These are phyloP conservation scores for Monosporascus sp. DNA, from an alignment of 2,329 filamentous ascomycete genomes.

Conservation along the genomic window DNA sequence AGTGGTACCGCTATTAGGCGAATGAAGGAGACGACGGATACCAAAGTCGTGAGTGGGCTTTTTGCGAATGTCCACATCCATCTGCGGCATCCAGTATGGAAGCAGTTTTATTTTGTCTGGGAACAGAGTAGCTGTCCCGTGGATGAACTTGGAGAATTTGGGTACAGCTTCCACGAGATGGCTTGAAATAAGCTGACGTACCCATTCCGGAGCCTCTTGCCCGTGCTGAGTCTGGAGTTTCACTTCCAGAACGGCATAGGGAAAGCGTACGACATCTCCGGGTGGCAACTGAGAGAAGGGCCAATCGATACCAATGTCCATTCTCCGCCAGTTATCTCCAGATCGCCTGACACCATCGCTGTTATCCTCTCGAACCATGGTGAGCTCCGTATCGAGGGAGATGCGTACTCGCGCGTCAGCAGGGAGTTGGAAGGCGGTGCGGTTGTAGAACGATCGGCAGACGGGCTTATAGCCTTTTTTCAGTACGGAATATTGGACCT, in stretches of 20 bases:
- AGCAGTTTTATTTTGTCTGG: constrained; percentile 82
- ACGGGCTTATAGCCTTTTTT: constrained; percentile 84
- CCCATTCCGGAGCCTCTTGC: constrained; percentile 94
- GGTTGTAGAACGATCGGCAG: constrained; percentile 94
- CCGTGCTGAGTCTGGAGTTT: constrained; percentile 96
- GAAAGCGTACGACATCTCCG: constrained; percentile 84
- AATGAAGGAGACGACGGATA: constrained; percentile 73
- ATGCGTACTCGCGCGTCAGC: constrained; percentile 95
- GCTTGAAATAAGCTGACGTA: constrained; percentile 84
- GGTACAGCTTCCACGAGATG: constrained; percentile 98
- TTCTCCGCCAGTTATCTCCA: constrained; percentile 91
- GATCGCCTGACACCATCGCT: constrained; percentile 70
- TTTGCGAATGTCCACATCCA: constrained; percentile 96
- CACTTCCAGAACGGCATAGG: constrained; percentile 93
- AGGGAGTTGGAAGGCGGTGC: constrained; percentile 94
- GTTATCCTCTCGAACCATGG: constrained; percentile 94
- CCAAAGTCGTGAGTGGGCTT: constrained; percentile 84
- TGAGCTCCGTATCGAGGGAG: constrained; percentile 91
- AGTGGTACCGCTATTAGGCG: constrained; percentile 69
- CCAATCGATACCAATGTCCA: constrained; percentile 95
- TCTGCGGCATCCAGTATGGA: constrained; percentile 97
- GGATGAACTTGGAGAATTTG: constrained; percentile 99
- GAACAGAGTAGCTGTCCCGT: constrained; percentile 84
- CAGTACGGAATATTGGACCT: constrained; percentile 90
- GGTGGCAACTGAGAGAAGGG: constrained; percentile 85